Evolutionary conservation across 176 grass and related monocot species (phyloP).

Genomic region (Lolium multiflorum): DNA sequence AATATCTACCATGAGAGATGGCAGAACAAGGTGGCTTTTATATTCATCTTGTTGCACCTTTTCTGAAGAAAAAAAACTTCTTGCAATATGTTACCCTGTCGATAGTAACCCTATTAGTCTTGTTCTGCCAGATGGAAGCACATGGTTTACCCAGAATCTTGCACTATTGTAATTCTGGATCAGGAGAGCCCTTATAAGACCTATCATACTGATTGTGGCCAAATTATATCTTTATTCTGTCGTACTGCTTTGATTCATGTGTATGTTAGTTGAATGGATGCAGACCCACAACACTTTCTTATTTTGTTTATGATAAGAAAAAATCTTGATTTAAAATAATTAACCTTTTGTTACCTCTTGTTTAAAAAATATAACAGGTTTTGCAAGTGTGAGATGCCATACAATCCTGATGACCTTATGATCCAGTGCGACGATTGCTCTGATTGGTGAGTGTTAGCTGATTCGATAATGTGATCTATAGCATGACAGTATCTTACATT

Average conservation of each 20-base stretch:
- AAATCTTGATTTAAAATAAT: background rate
- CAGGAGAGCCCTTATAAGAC: background rate
- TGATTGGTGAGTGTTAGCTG: constrained; percentile 72
- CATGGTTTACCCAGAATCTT: constrained; percentile 17
- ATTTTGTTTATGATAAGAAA: background rate
- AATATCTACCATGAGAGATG: background rate
- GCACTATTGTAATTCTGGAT: background rate
- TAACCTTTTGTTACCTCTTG: constrained; percentile 9
- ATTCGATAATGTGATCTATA: constrained; percentile 1
- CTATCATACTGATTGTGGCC: background rate
- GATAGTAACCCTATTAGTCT: background rate
- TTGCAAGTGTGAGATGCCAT: constrained; percentile 99
- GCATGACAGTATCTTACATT: constrained; percentile 10
- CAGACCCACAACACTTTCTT: background rate
- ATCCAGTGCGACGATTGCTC: constrained; percentile 91
- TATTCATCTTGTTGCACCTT: no score
- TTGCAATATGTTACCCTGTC: constrained; percentile 11
- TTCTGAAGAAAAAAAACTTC: no score
- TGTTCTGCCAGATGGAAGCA: background rate
- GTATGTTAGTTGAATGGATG: background rate
- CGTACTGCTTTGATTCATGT: background rate
- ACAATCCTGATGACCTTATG: constrained; percentile 96
- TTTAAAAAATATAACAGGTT: constrained; percentile 60
- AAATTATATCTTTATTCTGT: constrained; percentile 18
- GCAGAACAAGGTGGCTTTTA: no score